Evolutionary conservation across 2,329 filamentous ascomycete species (phyloP).

Genomic region (Neocatenulostroma microsporum): DNA sequence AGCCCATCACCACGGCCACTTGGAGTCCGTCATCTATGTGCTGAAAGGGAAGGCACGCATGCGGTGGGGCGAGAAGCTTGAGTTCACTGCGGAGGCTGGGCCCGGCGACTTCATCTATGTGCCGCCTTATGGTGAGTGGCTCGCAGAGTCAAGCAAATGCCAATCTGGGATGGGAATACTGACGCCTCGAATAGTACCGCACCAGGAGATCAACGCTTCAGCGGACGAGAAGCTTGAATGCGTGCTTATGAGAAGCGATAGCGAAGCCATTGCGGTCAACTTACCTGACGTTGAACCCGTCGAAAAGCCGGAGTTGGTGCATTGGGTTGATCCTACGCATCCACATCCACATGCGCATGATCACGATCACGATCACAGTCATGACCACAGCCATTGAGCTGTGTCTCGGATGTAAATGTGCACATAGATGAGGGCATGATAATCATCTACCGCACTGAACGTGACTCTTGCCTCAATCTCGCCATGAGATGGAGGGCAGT

Average conservation of each 20-base stretch:
- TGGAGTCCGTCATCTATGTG: conserved; percentile 41
- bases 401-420: no score
- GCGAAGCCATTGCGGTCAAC: conserved; percentile 40
- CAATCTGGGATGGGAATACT: not conserved
- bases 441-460: no score
- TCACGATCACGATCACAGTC: no score
- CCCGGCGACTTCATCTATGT: conserved; percentile 43
- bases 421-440: no score
- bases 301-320: conserved; percentile 37
- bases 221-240: conserved; percentile 38
- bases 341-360: conserved; percentile 5
- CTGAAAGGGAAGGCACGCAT: conserved; percentile 39
- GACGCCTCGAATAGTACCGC: conserved; percentile 27
- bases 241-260: conserved; percentile 37
- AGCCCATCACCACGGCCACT: conserved; percentile 39
- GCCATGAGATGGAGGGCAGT: no score
- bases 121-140: conserved; percentile 33
- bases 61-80: conserved; percentile 39
- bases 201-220: conserved; percentile 41
- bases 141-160: no score
- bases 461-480: no score
- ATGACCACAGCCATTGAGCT: not conserved
- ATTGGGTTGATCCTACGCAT: conserved; percentile 41
- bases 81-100: conserved; percentile 40
- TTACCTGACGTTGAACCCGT: conserved; percentile 38